These are phyloP conservation scores for Viridothelium virens DNA, from an alignment of 495 filamentous ascomycete species.

Conservation along the genomic window DNA sequence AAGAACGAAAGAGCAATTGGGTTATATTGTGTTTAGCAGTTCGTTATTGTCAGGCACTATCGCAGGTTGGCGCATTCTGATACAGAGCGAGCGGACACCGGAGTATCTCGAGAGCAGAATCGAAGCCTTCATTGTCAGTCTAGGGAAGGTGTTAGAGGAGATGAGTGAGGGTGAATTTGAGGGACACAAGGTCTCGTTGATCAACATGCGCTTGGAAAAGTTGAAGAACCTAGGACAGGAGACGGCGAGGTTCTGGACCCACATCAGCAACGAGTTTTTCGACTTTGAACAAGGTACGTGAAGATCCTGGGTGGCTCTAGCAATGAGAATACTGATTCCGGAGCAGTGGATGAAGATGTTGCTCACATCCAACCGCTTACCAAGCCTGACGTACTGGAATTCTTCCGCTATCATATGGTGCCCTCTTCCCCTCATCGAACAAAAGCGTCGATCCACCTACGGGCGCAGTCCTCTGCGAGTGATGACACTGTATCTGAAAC, in stretches of 20 bases:
- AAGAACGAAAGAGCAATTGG: constrained; percentile 93
- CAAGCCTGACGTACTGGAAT: constrained; percentile 70
- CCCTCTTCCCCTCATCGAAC: constrained; percentile 65
- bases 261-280: constrained; percentile 78
- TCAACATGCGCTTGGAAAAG: constrained; percentile 84
- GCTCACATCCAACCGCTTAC: constrained; percentile 63
- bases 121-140: constrained; percentile 66
- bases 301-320: background rate
- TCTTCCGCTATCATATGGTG: constrained; percentile 68
- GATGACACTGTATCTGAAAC: constrained; percentile 43
- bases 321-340: constrained; percentile 18
- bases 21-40: constrained; percentile 90
- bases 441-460: constrained; percentile 75
- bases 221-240: constrained; percentile 88
- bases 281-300: constrained; percentile 75
- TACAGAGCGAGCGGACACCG: constrained; percentile 83
- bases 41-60: constrained; percentile 59
- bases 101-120: constrained; percentile 80
- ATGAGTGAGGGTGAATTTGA: constrained; percentile 87
- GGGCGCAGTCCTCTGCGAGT: constrained; percentile 54
- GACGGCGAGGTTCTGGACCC: constrained; percentile 70
- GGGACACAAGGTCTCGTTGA: constrained; percentile 78
- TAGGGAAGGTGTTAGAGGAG: constrained; percentile 54
- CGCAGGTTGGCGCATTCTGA: constrained; percentile 79
- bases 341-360: constrained; percentile 64